Conservation (phyloP, 768 basidiomycete genomes). For the Trametes cubensis region DNA sequence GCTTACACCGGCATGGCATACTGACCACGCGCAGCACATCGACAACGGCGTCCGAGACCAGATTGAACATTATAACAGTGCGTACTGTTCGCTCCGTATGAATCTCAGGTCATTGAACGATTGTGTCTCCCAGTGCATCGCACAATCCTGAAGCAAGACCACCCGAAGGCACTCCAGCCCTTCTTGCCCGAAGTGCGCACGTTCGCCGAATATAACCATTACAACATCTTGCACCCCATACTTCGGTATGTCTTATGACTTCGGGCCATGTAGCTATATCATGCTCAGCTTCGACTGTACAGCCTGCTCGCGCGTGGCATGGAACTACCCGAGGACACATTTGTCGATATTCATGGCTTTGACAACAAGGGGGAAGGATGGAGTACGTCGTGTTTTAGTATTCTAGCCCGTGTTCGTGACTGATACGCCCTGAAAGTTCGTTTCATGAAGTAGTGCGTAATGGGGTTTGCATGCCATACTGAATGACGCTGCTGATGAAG, state of each 20-base stretch:
- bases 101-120: no score
- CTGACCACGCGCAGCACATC: constrained; percentile 37
- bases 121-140: constrained; percentile 30
- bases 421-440: constrained; percentile 42
- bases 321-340: constrained; percentile 39
- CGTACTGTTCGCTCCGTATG: constrained; percentile 6
- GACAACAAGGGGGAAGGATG: constrained; percentile 34
- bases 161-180: constrained; percentile 35
- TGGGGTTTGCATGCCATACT: neutral
- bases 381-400: constrained; percentile 23
- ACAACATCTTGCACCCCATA: constrained; percentile 33
- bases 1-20: neutral
- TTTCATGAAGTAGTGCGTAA: constrained; percentile 66
- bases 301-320: constrained; percentile 39
- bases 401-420: neutral
- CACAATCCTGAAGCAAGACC: constrained; percentile 30
- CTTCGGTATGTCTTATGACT: constrained; percentile 22
- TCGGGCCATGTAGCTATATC: neutral
- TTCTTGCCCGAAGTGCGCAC: constrained; percentile 36
- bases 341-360: constrained; percentile 36
- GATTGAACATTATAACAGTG: constrained; percentile 49
- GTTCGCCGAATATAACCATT: constrained; percentile 35
- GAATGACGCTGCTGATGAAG: neutral
- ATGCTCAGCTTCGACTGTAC: neutral
- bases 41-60: constrained; percentile 46